Base-by-base conservation (phyloP, 148 eudicot genomes). In the Chenopodium suecicum region DNA sequence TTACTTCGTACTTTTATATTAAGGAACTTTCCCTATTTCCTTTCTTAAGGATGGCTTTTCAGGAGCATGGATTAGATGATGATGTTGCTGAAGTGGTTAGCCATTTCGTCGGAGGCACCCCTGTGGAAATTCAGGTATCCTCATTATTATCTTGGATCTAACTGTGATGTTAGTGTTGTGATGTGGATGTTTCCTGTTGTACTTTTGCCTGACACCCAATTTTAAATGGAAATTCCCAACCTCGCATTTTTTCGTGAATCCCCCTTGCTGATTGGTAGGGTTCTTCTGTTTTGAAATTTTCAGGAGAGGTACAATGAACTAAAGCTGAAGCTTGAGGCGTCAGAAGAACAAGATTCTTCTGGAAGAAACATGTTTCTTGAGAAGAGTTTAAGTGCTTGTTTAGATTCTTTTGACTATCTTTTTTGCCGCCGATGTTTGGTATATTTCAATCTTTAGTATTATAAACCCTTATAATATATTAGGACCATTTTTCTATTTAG, bases 341-440 rank as follows among this genome's bases (percentile, higher is more conserved):
- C 81, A 32, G 77, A 73, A 27, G 77, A 78, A 79, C 84, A 86
- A 74, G 78, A 63, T 44, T 86, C 69, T 48, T 78, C 78, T 32
- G 86, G 79, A 60, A 80, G 82, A 60, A 82, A 83, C 77, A 41
- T 77, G 29, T 82, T 83, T 81, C 85, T 91, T 70, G 94, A 88
- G 74, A 91, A 92, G 91, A 87, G 91, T 86, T 89, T 95, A 44
- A 82, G 85, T 88, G 86, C 90, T 85, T 85, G 94, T 85, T 86
- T 92, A 85, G 98, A 92, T 89, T 93, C 99, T 71, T 85, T 95
- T 79, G 97, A 95, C 86, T 91, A 88, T 85, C 92, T 93, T 79
- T 95, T 95, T 82, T 95, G 99, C 73, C 98, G 99, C 60, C 98
- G 97, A 37, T 95, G 99, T 89, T 88, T 95, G 97, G 99, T 95